phyloP scores from a whole-genome alignment of 495 filamentous ascomycete genomes.

The Daldinia caldariorum region DNA sequence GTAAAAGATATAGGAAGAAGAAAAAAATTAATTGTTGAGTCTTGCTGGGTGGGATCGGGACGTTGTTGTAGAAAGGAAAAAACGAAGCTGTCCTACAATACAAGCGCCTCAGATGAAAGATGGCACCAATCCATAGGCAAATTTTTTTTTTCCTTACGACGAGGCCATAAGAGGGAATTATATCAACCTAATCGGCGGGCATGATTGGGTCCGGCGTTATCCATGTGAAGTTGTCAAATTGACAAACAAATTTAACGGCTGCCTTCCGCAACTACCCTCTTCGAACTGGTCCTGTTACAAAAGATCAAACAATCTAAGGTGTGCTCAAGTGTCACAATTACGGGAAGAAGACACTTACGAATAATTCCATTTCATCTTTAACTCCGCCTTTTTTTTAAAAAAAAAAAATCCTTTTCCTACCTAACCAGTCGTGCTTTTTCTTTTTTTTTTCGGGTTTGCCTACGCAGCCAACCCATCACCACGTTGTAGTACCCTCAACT shows the following conservation, averaged over 20 bases:
- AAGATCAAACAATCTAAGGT: conserved; percentile 10
- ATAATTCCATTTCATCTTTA: not conserved
- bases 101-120: not conserved
- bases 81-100: conserved; percentile 10
- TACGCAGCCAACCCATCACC: not conserved
- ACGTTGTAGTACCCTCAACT: not conserved
- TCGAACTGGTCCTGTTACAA: conserved; percentile 1
- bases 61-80: not conserved
- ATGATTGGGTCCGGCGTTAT: conserved; percentile 22
- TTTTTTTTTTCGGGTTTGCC: not conserved
- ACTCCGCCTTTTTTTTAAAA: conserved; percentile 10
- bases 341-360: not conserved
- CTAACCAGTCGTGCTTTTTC: too few species aligned
- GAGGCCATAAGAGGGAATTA: conserved; percentile 8
- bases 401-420: too few species aligned
- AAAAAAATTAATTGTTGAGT: not conserved
- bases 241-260: conserved; percentile 30
- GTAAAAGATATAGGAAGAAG: too few species aligned
- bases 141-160: conserved; percentile 2
- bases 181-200: not conserved
- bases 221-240: conserved; percentile 20
- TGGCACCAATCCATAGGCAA: conserved; percentile 28
- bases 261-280: conserved; percentile 16
- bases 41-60: not conserved
- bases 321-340: conserved; percentile 5